Evolutionary conservation across 1,139 yeast genomes (phyloP), one percentile per base, ranked within the genome.

Genomic region (Kodamaea sp.): DNA sequence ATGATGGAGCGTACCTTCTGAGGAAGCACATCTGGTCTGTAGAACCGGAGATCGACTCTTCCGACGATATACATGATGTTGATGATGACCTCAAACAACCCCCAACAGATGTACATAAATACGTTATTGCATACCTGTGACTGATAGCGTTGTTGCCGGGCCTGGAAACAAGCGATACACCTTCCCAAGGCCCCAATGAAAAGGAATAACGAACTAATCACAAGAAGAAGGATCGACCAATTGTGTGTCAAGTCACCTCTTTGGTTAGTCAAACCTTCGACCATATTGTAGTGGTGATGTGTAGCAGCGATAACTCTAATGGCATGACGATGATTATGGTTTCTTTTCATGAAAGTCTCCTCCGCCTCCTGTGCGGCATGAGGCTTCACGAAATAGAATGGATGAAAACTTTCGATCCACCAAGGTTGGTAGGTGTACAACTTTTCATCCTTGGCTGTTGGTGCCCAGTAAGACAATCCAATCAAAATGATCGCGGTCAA

Each of bases 1-100:
- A 68, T 60, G 28, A 70, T 67, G 15, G 58, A 45, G 35, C 73
- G 52, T 14, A 70, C 73, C 34, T 57, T 58, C 22, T 51, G 44
- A 6, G 75, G 73, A 37, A 77, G 60, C 39, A 61, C 57, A 50
- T 83, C 92, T 15, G 92, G 92, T 57, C 87, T 78, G 68, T 84
- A 84, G 62, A 84, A 84, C 53, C 94, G 70, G 48, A 84, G 69
- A 55, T 84, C 94, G 32, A 81, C 76, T 53, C 94, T 69, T 26
- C 80, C 79, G 19, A 79, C 56, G 28, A 84, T 57, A 56, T 79
- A 80, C 28, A 80, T 38, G 5, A 78, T 42, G 38, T 79, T 70
- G 38, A 81, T 74, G 19, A 80, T 44, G 0, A 71, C 70, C 60
- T 85, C 94, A 26, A 80, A 63, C 4, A 72, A 76, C 18, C 85